Base-by-base conservation (phyloP, 441 rosid genomes). In the Capsella rubella region DNA sequence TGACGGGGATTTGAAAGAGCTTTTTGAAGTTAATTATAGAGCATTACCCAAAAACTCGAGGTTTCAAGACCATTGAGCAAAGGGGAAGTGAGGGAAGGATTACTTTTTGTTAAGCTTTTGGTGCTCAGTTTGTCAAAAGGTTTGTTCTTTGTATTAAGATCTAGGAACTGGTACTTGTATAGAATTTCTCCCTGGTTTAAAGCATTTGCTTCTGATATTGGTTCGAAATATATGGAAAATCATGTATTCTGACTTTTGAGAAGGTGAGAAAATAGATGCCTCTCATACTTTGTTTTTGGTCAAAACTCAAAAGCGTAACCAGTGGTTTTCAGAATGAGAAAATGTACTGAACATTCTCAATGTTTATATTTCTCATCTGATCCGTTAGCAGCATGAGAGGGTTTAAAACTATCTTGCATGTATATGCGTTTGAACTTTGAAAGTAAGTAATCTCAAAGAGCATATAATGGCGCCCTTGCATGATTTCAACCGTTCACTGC, bases 1-100 rank as follows among this genome's bases (percentile, higher is more conserved):
- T 6, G 10, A 53, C 7, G 34, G 56, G 12, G 56, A 25, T 52
- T 12, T 27, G 15, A 52, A 11, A 25, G 58, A 53, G 58, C 0
- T 53, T 28, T 53, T 13, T 13, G 32, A 53, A 53, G 58, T 28
- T 29, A 32, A 53, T 28, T 6, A 10, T 28, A 28, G 35, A 53
- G 58, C 35, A 28, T 28, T 53, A 6, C 58, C 58, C 2, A 28
- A 16, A 53, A 52, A 52, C 57, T n/a, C 27, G 57, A 52, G 57
- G 57, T 27, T 12, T 11, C 15, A 52, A 52, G 57, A 52, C 57
- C 11, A 13, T 28, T 13, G 35, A 28, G 10, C 58, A 53, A 50
- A 50, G 8, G 29, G 27, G 14, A 50, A 28, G 16, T 53, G 58
- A 28, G 16, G 58, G 5, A 31, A 27, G 31, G 35, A 2, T 28